Evolutionary conservation across 75 land plant species (phyloP).

Genomic region (Selaginella tamariscina): DNA sequence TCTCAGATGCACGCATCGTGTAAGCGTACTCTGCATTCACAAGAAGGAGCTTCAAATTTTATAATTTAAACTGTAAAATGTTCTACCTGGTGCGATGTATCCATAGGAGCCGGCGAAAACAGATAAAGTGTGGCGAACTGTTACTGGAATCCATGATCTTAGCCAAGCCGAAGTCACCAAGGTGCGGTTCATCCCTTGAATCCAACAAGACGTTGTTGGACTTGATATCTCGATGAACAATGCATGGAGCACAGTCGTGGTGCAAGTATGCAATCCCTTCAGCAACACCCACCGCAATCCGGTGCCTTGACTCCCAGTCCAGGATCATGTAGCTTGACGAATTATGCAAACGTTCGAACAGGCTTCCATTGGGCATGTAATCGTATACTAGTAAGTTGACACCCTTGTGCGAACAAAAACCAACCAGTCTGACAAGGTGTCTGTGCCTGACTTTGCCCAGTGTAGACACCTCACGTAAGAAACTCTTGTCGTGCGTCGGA

Average conservation of each 20-base stretch:
- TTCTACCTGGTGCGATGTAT: not conserved
- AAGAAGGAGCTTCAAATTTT: too few species aligned
- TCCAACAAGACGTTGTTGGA: slow-evolving; percentile 1
- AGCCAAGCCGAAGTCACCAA: not conserved
- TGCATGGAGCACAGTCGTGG: not conserved
- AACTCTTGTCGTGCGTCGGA: slow-evolving; percentile 43
- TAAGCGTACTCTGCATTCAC: slow-evolving; percentile 68
- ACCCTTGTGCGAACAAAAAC: slow-evolving; percentile 40
- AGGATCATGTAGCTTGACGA: not conserved
- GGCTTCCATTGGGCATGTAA: slow-evolving; percentile 81
- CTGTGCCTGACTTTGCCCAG: slow-evolving; percentile 75
- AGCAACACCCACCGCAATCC: not conserved
- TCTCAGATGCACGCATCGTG: slow-evolving; percentile 66
- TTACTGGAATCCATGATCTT: not conserved
- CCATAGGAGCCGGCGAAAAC: not conserved
- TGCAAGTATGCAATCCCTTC: not conserved
- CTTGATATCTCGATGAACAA: not conserved
- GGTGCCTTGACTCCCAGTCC: not conserved
- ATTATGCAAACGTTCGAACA: slow-evolving; percentile 72
- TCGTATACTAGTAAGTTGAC: slow-evolving; percentile 58
- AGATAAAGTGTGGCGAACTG: not conserved
- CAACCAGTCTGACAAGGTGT: slow-evolving; percentile 73
- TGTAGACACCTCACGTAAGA: slow-evolving; percentile 61
- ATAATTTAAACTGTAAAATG: too few species aligned
- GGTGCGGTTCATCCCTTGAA: not conserved